phyloP scores from a whole-genome alignment of 768 basidiomycete species.

The Rhizopogon vesiculosus region DNA sequence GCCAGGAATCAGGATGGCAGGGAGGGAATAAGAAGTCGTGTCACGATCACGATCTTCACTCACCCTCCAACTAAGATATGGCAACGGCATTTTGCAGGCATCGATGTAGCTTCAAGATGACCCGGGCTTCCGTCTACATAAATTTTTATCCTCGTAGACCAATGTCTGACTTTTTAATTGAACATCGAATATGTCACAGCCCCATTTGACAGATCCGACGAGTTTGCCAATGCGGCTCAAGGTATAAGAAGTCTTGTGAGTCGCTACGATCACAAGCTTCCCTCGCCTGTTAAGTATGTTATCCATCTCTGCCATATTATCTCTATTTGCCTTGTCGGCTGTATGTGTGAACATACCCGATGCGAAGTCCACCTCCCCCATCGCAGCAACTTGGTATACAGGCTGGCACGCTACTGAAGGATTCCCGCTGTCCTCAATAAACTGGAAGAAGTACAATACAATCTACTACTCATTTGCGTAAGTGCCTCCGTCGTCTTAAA shows the following conservation, averaged over 20 bases:
- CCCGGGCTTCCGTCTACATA: neutral
- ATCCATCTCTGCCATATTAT: neutral
- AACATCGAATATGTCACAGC: too few species aligned
- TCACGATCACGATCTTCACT: too few species aligned
- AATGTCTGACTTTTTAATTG: too few species aligned
- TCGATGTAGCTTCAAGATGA: conserved; percentile 13
- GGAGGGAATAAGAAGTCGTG: too few species aligned
- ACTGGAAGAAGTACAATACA: conserved; percentile 72
- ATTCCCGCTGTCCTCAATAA: conserved; percentile 50
- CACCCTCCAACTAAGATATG: conserved; percentile 47
- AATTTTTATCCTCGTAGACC: neutral
- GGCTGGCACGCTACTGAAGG: conserved; percentile 52
- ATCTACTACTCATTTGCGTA: conserved; percentile 66
- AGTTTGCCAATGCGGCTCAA: neutral
- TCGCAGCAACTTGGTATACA: conserved; percentile 61
- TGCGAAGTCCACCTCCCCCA: conserved; percentile 4
- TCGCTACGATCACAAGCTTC: neutral
- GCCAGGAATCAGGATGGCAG: too few species aligned
- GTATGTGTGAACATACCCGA: neutral
- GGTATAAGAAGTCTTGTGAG: neutral
- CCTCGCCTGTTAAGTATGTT: neutral
- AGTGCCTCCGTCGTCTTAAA: conserved; percentile 10
- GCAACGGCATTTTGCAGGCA: conserved; percentile 46
- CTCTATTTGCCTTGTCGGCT: neutral
- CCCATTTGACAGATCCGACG: too few species aligned